Conservation (phyloP, 2,329 filamentous ascomycete species). For the Westerdykella ornata region DNA sequence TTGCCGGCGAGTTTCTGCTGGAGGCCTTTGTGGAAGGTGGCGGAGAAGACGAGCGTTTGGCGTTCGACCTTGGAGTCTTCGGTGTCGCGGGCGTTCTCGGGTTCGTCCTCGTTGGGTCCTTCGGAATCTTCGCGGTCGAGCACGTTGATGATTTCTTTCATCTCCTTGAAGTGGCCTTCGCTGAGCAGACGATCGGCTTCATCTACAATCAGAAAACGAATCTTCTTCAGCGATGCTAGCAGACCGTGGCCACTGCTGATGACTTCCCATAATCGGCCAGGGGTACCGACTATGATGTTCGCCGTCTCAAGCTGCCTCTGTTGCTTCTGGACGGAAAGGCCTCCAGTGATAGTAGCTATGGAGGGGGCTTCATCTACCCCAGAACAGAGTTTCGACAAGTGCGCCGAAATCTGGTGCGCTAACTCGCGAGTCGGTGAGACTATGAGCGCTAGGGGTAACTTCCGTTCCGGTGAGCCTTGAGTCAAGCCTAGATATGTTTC, state of each 20-base stretch:
- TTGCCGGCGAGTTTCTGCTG: constrained; percentile 79
- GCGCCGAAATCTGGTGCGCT: constrained; percentile 81
- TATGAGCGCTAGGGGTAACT: constrained; percentile 58
- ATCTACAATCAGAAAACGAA: constrained; percentile 82
- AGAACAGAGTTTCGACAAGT: constrained; percentile 69
- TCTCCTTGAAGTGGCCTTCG: constrained; percentile 91
- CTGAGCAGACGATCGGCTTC: constrained; percentile 90
- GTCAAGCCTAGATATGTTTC: constrained; percentile 63
- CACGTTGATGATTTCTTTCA: constrained; percentile 76
- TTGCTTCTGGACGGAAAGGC: constrained; percentile 91
- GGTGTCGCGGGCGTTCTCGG: constrained; percentile 1
- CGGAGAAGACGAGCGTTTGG: constrained; percentile 93
- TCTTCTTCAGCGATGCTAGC: constrained; percentile 61
- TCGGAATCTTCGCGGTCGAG: constrained; percentile 59
- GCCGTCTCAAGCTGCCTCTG: constrained; percentile 75
- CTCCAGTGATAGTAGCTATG: constrained; percentile 85
- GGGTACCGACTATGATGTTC: constrained; percentile 89
- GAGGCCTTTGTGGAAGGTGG: constrained; percentile 85
- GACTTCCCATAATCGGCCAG: constrained; percentile 90
- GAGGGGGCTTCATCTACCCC: constrained; percentile 52
- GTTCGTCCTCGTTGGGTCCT: constrained; percentile 37
- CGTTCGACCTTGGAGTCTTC: constrained; percentile 39
- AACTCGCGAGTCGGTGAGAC: constrained; percentile 89
- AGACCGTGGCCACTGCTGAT: constrained; percentile 68
- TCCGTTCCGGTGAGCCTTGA: constrained; percentile 32